Base-by-base conservation (phyloP, 1,284 basidiomycete species). In the Ceratobasidium papillatum region DNA sequence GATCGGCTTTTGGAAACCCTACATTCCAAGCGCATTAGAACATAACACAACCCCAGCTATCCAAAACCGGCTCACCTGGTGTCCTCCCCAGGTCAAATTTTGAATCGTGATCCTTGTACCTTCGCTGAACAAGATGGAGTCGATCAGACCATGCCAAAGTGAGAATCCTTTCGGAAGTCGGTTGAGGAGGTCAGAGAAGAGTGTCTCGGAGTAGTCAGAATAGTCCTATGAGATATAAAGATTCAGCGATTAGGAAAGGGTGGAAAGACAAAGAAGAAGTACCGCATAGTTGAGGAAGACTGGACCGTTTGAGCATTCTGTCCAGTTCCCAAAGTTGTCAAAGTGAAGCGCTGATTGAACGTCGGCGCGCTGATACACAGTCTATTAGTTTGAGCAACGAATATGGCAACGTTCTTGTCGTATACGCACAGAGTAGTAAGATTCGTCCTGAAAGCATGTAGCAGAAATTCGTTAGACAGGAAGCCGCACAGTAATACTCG, bases 51-150 rank as follows among this genome's bases (percentile, higher is more conserved):
- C 14, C n/a, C 11, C 36, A 1, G 4, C 1, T 1, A 0, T 8
- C n/a, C 11, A 34, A 34, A 17, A 25, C 38, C 17, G 19, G 59
- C 51, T 5, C 43, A 61, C 54, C 27, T 58, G 74, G 3, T 47
- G 41, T 32, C 80, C 80, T 64, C 73, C 77, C 80, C 80, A 81
- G 11, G 80, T 81, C 77, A 80, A 78, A 74, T 80, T 80, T 77
- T 81, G 80, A 62, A 81, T 80, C 0, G 79, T 75, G 27, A 80
- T 76, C 9, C 80, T 77, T 8, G 78, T 79, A 9, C 78, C 78
- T 43, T 79, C 77, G 49, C 77, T 79, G 47, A 80, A 77, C 49
- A 80, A 77, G 54, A 80, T 75, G 45, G 76, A 76, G 72, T 80
- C 80, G 72, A 74, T 49, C 38, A 71, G 54, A 9, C 74, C 75